phyloP scores from a whole-genome alignment of 345 rosid species.

The Dovyalis caffra region DNA sequence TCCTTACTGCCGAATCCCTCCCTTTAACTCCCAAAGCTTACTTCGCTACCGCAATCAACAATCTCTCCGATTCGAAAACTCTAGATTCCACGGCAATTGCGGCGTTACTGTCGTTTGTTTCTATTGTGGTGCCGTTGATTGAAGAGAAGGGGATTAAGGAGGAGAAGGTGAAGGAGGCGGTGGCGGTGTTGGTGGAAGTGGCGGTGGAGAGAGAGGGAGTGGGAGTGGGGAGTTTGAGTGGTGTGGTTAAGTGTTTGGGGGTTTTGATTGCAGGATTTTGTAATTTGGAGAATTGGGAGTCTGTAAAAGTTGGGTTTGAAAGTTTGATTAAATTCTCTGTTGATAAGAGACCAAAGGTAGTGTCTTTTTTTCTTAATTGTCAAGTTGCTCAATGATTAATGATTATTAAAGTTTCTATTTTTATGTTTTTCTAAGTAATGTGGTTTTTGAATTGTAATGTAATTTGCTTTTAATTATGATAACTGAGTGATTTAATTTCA shows the following conservation, averaged over 20 bases:
- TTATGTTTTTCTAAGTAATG: no score
- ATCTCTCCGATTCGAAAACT: slow-evolving; percentile 25
- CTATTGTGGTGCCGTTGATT: slow-evolving; percentile 54
- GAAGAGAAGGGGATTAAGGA: slow-evolving; percentile 46
- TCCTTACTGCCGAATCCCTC: slow-evolving; percentile 62
- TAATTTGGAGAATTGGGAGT: slow-evolving; percentile 67
- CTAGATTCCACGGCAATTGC: slow-evolving; percentile 56
- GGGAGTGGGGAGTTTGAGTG: slow-evolving; percentile 60
- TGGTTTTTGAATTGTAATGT: no score
- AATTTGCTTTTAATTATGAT: no score
- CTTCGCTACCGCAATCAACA: slow-evolving; percentile 73
- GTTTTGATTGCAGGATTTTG: slow-evolving; percentile 54
- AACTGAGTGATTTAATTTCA: no score
- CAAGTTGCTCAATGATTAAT: background rate
- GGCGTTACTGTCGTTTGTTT: slow-evolving; percentile 66
- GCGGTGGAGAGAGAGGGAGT: slow-evolving; percentile 41
- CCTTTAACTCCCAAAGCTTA: slow-evolving; percentile 60
- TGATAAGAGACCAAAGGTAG: slow-evolving; percentile 91
- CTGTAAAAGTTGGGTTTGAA: slow-evolving; percentile 52
- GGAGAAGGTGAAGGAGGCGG: slow-evolving; percentile 68
- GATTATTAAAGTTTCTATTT: background rate
- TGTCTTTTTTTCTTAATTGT: background rate
- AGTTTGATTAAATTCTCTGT: slow-evolving; percentile 57
- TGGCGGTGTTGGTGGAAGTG: slow-evolving; percentile 47
- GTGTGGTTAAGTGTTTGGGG: slow-evolving; percentile 82